Evolutionary conservation across 2,329 filamentous ascomycete genomes (phyloP).

Genomic region (Thielaviopsis musarum): DNA sequence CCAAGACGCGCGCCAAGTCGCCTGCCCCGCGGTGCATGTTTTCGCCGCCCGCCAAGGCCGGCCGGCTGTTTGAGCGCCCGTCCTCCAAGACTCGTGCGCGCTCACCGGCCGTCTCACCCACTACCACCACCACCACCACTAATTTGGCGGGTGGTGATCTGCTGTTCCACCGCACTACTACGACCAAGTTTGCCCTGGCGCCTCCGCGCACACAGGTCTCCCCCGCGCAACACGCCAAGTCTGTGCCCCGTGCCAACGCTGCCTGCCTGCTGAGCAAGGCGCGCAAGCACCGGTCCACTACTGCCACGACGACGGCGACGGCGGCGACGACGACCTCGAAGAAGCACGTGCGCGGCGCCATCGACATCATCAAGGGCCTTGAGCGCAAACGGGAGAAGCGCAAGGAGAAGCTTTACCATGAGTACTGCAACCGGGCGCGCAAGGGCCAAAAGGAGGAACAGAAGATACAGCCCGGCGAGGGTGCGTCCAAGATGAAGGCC

Average conservation of each 20-base stretch:
- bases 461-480: slow-evolving; percentile 64
- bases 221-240: slow-evolving; percentile 48
- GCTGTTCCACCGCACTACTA: slow-evolving; percentile 24
- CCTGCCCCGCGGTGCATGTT: slow-evolving; percentile 8
- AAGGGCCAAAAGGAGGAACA: slow-evolving; percentile 47
- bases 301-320: slow-evolving; percentile 13
- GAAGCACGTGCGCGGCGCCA: slow-evolving; percentile 70
- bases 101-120: slow-evolving; percentile 49
- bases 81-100: slow-evolving; percentile 23
- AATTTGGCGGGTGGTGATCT: slow-evolving; percentile 10
- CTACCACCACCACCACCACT: slow-evolving; percentile 23
- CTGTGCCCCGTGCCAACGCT: slow-evolving; percentile 63
- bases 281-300: slow-evolving; percentile 26
- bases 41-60: slow-evolving; percentile 24
- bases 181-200: slow-evolving; percentile 47
- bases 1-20: slow-evolving; percentile 19
- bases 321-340: slow-evolving; percentile 19
- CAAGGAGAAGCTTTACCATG: slow-evolving; percentile 81
- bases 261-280: slow-evolving; percentile 37
- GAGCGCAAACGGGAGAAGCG: slow-evolving; percentile 88
- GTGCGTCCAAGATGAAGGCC: slow-evolving; percentile 70
- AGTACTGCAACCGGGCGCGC: slow-evolving; percentile 69
- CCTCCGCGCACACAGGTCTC: neutral
- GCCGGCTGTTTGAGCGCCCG: neutral
- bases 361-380: slow-evolving; percentile 92